These are phyloP conservation scores for Lasiodiplodia citricola DNA, from an alignment of 2,329 filamentous ascomycete genomes.

Conservation along the genomic window DNA sequence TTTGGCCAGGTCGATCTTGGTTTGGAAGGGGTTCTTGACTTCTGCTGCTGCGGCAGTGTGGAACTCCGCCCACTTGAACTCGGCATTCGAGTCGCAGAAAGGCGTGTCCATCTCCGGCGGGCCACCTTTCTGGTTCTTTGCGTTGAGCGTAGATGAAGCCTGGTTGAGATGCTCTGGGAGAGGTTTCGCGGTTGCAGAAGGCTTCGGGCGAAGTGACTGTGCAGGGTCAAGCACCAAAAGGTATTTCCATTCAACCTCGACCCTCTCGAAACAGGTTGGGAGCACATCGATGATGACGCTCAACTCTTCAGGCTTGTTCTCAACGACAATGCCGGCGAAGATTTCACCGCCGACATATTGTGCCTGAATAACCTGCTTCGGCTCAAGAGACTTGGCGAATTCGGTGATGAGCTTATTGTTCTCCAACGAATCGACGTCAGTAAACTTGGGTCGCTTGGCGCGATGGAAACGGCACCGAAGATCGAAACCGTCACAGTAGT, in stretches of 20 bases:
- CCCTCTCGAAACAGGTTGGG: slow-evolving; percentile 72
- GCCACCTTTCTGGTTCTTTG: slow-evolving; percentile 55
- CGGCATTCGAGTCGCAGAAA: slow-evolving; percentile 53
- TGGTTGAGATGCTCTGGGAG: slow-evolving; percentile 64
- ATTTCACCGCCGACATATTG: slow-evolving; percentile 86
- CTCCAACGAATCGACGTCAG: slow-evolving; percentile 72
- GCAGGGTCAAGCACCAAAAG: slow-evolving; percentile 73
- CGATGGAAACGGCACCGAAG: slow-evolving; percentile 95
- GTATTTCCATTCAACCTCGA: slow-evolving; percentile 87
- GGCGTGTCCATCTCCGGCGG: slow-evolving; percentile 54
- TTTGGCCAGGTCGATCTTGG: slow-evolving; percentile 73
- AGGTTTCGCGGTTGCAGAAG: slow-evolving; percentile 73
- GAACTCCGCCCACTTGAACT: slow-evolving; percentile 69
- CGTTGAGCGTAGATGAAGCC: slow-evolving; percentile 50
- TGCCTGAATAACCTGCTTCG: slow-evolving; percentile 82
- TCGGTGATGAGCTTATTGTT: slow-evolving; percentile 70
- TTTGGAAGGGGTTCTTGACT: slow-evolving; percentile 55
- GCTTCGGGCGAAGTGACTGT: slow-evolving; percentile 75
- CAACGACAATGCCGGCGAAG: slow-evolving; percentile 85
- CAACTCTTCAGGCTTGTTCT: slow-evolving; percentile 79
- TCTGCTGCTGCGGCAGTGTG: slow-evolving; percentile 56
- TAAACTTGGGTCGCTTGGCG: slow-evolving; percentile 79
- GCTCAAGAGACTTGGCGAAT: slow-evolving; percentile 70
- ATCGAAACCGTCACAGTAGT: slow-evolving; percentile 88
- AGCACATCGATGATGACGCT: slow-evolving; percentile 80